These are phyloP conservation scores for Sclerotiophoma versabilis DNA, from an alignment of 2,329 filamentous ascomycete species.

Conservation along the genomic window DNA sequence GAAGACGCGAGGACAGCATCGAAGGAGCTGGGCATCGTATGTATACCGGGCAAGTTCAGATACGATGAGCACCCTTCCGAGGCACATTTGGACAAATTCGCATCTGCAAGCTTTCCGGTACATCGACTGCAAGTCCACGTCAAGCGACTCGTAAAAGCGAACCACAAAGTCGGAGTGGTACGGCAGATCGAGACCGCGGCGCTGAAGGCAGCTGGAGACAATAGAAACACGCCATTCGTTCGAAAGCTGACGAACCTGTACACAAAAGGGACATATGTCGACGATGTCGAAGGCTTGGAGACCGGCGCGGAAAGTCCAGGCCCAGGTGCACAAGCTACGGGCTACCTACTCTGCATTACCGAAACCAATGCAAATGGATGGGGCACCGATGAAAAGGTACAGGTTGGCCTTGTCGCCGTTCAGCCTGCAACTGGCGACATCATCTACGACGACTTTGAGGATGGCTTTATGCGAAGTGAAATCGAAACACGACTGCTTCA, in stretches of 20 bases:
- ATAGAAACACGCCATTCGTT: slow-evolving; percentile 89
- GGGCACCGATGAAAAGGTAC: slow-evolving; percentile 91
- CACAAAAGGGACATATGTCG: slow-evolving; percentile 97
- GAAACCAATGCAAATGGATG: slow-evolving; percentile 80
- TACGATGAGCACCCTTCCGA: slow-evolving; percentile 89
- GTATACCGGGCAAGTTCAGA: slow-evolving; percentile 92
- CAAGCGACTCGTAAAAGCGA: slow-evolving; percentile 88
- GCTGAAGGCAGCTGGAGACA: slow-evolving; percentile 92
- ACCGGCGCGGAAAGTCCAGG: slow-evolving; percentile 55
- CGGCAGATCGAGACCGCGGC: slow-evolving; percentile 94
- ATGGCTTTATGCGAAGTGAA: slow-evolving; percentile 96
- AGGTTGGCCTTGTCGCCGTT: slow-evolving; percentile 90
- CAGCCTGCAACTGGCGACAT: slow-evolving; percentile 96
- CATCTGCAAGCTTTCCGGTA: slow-evolving; percentile 93
- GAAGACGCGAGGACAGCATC: slow-evolving; percentile 90
- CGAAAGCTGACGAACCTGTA: slow-evolving; percentile 95
- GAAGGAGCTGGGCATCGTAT: slow-evolving; percentile 92
- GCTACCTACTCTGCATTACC: slow-evolving; percentile 93
- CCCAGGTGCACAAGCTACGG: slow-evolving; percentile 67
- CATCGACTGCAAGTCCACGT: slow-evolving; percentile 92
- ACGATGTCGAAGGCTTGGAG: slow-evolving; percentile 85
- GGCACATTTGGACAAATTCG: slow-evolving; percentile 89
- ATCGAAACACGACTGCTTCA: slow-evolving; percentile 95
- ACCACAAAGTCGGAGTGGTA: slow-evolving; percentile 95
- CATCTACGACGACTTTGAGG: slow-evolving; percentile 93